phyloP scores from a whole-genome alignment of 2,329 filamentous ascomycete genomes.

The Phialophora tarda region DNA sequence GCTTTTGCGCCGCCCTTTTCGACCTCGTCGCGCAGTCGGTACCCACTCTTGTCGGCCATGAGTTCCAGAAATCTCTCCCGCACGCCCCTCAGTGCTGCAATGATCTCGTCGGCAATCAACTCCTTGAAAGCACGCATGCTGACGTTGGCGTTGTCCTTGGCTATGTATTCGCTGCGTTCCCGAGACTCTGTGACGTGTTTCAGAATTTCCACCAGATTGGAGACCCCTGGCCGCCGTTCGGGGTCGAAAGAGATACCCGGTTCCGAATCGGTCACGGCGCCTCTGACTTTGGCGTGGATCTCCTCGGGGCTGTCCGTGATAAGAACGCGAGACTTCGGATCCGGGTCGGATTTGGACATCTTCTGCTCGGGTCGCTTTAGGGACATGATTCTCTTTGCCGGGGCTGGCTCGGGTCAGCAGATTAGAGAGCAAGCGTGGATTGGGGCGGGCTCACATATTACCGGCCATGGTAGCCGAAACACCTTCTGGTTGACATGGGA shows the following conservation, averaged over 20 bases:
- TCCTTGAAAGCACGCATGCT: slow-evolving; percentile 68
- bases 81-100: slow-evolving; percentile 53
- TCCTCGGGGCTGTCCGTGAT: slow-evolving; percentile 72
- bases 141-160: slow-evolving; percentile 50
- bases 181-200: slow-evolving; percentile 65
- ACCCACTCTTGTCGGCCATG: slow-evolving; percentile 25
- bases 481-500: slow-evolving; percentile 62
- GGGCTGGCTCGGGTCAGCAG: slow-evolving; percentile 58
- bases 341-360: slow-evolving; percentile 89
- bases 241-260: slow-evolving; percentile 75
- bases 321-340: slow-evolving; percentile 76
- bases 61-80: slow-evolving; percentile 32
- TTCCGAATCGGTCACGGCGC: slow-evolving; percentile 77
- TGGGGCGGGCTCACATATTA: slow-evolving; percentile 64
- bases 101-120: slow-evolving; percentile 64
- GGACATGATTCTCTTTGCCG: slow-evolving; percentile 87
- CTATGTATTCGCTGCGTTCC: slow-evolving; percentile 53
- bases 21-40: slow-evolving; percentile 25
- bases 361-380: slow-evolving; percentile 75
- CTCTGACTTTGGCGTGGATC: slow-evolving; percentile 72
- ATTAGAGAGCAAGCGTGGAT: slow-evolving; percentile 1
- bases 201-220: slow-evolving; percentile 84
- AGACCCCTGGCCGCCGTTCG: slow-evolving; percentile 73
- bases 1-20: slow-evolving; percentile 28
- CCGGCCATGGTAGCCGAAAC: slow-evolving; percentile 71